Conservation (phyloP, 495 filamentous ascomycete genomes). For the Cudoniella acicularis region DNA sequence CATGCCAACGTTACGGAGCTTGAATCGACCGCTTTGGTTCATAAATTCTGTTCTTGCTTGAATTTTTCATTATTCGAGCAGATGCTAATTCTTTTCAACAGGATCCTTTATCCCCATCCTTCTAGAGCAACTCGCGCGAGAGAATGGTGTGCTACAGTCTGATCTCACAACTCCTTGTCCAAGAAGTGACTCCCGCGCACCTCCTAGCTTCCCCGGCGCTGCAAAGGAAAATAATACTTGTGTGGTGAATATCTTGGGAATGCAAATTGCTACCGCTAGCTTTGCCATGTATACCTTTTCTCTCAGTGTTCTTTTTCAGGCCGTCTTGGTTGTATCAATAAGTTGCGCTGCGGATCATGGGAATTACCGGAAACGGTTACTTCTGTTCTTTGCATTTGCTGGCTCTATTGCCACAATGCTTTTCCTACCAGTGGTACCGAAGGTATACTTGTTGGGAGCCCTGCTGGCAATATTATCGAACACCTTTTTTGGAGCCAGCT, state of each 20-base stretch:
- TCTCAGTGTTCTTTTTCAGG: constrained; percentile 82
- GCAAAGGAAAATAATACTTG: constrained; percentile 57
- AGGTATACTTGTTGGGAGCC: constrained; percentile 74
- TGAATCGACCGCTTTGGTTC: too few species aligned
- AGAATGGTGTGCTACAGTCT: constrained; percentile 77
- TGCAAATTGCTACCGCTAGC: constrained; percentile 90
- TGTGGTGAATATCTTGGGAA: constrained; percentile 74
- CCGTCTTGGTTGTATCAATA: constrained; percentile 89
- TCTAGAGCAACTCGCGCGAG: constrained; percentile 86
- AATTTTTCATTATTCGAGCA: too few species aligned
- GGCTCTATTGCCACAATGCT: constrained; percentile 84
- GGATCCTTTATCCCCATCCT: constrained; percentile 97
- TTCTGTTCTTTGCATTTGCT: constrained; percentile 77
- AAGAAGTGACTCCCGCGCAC: constrained; percentile 26
- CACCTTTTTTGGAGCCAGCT: constrained; percentile 82
- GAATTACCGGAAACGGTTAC: constrained; percentile 81
- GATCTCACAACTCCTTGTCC: constrained; percentile 71
- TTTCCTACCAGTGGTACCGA: constrained; percentile 72
- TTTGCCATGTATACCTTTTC: constrained; percentile 99
- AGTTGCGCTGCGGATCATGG: constrained; percentile 95
- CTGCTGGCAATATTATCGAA: constrained; percentile 86
- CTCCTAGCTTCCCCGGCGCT: constrained; percentile 16
- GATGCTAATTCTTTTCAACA: constrained; percentile 30
- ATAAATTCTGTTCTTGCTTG: too few species aligned
- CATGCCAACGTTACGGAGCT: too few species aligned